Evolutionary conservation across 805 yeast genomes (phyloP).

Genomic region (Spathaspora girioi): DNA sequence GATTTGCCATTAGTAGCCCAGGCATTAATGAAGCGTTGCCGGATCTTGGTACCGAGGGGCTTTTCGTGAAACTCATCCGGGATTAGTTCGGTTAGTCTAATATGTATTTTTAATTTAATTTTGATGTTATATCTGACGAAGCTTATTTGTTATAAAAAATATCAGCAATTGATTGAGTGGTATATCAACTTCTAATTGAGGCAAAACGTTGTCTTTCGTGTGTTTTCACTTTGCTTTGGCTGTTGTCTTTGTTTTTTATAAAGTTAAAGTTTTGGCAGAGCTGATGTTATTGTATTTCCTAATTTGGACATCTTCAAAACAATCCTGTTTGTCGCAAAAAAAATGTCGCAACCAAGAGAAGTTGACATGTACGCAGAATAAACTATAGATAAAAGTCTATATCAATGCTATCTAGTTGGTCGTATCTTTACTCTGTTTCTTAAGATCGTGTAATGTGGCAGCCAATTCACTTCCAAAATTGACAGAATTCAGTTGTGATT

Average conservation of each 20-base stretch:
- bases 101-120: no score
- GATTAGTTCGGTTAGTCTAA: no score
- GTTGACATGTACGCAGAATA: not conserved
- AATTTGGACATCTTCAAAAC: not conserved
- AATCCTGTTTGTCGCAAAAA: not conserved
- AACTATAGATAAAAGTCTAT: not conserved
- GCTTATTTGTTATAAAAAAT: no score
- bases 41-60: not conserved
- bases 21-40: not conserved
- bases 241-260: not conserved
- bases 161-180: not conserved
- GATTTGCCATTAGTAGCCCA: not conserved
- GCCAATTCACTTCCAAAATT: slow-evolving; percentile 21
- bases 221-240: not conserved
- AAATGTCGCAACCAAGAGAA: not conserved
- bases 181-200: no score
- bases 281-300: not conserved
- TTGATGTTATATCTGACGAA: no score
- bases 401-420: not conserved
- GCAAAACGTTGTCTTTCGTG: not conserved
- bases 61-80: not conserved
- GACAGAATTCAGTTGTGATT: not conserved
- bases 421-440: not conserved
- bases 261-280: not conserved
- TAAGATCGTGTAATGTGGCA: slow-evolving; percentile 11